phyloP scores from a whole-genome alignment of 495 filamentous ascomycete genomes.

The Daldinia loculata region DNA sequence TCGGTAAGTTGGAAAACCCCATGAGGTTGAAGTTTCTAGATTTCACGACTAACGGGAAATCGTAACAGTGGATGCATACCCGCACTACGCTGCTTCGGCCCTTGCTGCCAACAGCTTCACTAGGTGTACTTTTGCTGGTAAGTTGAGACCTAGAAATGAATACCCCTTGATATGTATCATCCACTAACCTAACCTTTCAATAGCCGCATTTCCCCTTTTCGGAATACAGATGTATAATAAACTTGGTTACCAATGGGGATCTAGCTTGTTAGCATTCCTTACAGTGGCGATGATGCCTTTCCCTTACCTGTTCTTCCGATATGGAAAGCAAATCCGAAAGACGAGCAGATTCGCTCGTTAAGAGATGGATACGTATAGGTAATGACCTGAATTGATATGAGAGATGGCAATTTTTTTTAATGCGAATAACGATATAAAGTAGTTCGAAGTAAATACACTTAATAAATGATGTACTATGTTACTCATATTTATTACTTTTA shows the following conservation, averaged over 20 bases:
- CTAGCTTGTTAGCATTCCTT: conserved; percentile 72
- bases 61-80: conserved; percentile 82
- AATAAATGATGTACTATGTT: neutral
- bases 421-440: neutral
- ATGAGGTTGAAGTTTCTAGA: neutral
- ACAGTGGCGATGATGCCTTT: conserved; percentile 74
- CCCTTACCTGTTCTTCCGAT: conserved; percentile 74
- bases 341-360: conserved; percentile 57
- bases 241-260: conserved; percentile 78
- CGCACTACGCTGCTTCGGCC: conserved; percentile 85
- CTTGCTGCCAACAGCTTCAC: conserved; percentile 89
- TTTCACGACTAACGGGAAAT: conserved; percentile 31
- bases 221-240: conserved; percentile 68
- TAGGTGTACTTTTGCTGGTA: conserved; percentile 83
- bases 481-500: neutral
- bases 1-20: conserved; percentile 55
- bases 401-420: neutral
- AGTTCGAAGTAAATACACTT: neutral
- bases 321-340: conserved; percentile 64
- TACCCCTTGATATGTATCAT: neutral
- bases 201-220: conserved; percentile 60
- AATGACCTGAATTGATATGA: neutral
- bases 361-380: neutral
- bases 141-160: conserved; percentile 50
- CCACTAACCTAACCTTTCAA: conserved; percentile 47